Conservation (phyloP, 768 basidiomycete genomes). For the Agrocybe praecox region DNA sequence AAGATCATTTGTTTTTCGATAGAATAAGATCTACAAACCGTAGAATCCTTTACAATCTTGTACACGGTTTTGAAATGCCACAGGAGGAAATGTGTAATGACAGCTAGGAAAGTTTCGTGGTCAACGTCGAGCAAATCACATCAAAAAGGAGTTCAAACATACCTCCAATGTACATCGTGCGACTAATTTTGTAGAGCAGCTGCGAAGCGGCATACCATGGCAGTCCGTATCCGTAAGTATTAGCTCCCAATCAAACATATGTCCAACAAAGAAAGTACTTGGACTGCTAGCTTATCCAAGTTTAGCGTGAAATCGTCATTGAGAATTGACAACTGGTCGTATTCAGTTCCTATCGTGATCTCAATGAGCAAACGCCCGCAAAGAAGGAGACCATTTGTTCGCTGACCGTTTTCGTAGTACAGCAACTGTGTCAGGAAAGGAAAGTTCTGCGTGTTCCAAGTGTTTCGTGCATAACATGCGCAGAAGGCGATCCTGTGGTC, state of each 20-base stretch:
- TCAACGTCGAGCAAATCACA: neutral
- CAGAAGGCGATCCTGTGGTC: slow-evolving; percentile 37
- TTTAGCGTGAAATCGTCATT: slow-evolving; percentile 50
- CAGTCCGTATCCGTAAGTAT: slow-evolving; percentile 25
- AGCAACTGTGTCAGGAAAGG: slow-evolving; percentile 54
- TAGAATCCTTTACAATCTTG: slow-evolving; percentile 31
- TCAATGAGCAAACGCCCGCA: neutral
- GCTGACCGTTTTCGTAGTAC: slow-evolving; percentile 48
- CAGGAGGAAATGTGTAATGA: slow-evolving; percentile 47
- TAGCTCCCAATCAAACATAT: too few relatives aligned
- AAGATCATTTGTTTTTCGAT: too few relatives aligned
- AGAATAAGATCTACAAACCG: too few relatives aligned
- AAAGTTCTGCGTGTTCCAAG: slow-evolving; percentile 57
- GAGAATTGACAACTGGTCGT: slow-evolving; percentile 53
- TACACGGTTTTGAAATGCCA: slow-evolving; percentile 47
- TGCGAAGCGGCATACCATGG: slow-evolving; percentile 47
- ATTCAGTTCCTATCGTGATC: slow-evolving; percentile 39
- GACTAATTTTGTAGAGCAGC: slow-evolving; percentile 37
- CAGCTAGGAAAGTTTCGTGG: slow-evolving; percentile 27
- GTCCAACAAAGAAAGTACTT: slow-evolving; percentile 15
- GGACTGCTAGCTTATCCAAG: slow-evolving; percentile 39
- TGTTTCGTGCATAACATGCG: slow-evolving; percentile 44
- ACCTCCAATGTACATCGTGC: slow-evolving; percentile 42
- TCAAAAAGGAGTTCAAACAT: neutral
- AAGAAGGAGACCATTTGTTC: neutral